These are phyloP conservation scores for Stereocaulon alpinum DNA, from an alignment of 495 filamentous ascomycete species.

Conservation along the genomic window DNA sequence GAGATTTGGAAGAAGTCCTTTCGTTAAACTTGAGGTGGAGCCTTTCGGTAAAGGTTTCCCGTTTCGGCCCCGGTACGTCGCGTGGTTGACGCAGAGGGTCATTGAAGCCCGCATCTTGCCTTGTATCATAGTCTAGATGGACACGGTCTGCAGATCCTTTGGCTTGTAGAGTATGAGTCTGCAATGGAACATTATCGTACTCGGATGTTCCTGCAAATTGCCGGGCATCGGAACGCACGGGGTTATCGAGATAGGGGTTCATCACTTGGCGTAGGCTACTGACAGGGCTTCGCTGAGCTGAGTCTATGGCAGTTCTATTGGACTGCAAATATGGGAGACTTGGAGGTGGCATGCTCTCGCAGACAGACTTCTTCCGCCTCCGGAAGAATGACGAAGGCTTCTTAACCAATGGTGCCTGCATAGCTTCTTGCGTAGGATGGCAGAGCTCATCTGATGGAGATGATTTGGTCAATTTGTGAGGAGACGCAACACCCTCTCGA, in stretches of 20 bases:
- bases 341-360: constrained; percentile 42
- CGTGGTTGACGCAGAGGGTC: constrained; percentile 9
- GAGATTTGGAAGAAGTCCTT: constrained; percentile 5
- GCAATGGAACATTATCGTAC: not conserved
- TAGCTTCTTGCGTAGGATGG: constrained; percentile 34
- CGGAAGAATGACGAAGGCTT: constrained; percentile 90
- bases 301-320: constrained; percentile 23
- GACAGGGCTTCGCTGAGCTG: constrained; percentile 56
- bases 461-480: constrained; percentile 16
- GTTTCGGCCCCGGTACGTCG: not conserved
- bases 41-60: constrained; percentile 5
- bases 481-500: constrained; percentile 2
- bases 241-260: constrained; percentile 61
- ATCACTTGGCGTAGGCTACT: constrained; percentile 83
- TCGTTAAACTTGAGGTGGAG: constrained; percentile 5
- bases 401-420: constrained; percentile 61
- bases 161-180: constrained; percentile 10
- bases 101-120: constrained; percentile 8
- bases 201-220: constrained; percentile 9
- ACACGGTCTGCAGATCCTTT: constrained; percentile 6
- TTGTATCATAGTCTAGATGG: constrained; percentile 1
- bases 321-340: constrained; percentile 32
- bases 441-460: constrained; percentile 20
- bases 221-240: constrained; percentile 12
- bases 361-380: constrained; percentile 77